Evolutionary conservation across 805 yeast species (phyloP).

Genomic region (Lipomyces starkeyi): DNA sequence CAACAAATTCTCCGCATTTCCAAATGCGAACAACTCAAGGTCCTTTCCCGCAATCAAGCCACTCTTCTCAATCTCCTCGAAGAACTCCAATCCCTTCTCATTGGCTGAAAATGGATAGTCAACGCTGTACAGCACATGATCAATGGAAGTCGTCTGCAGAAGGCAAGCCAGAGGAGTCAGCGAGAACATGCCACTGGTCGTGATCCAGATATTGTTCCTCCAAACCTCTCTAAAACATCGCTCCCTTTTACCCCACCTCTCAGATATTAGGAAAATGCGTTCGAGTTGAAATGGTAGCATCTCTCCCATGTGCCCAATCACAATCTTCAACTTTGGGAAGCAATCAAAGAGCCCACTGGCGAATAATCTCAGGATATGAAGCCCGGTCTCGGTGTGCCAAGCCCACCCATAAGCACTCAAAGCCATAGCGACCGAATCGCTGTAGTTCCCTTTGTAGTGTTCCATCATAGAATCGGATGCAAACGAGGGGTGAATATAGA

Average conservation of each 20-base stretch:
- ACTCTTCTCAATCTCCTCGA: constrained; percentile 11
- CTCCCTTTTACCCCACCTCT: constrained; percentile 7
- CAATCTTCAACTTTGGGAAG: constrained; percentile 16
- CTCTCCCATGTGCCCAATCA: constrained; percentile 18
- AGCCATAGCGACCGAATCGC: constrained; percentile 16
- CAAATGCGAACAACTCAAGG: constrained; percentile 11
- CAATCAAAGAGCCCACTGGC: constrained; percentile 19
- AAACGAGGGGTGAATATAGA: constrained; percentile 17
- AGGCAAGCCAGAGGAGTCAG: constrained; percentile 19
- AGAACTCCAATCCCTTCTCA: constrained; percentile 6
- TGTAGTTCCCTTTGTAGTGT: constrained; percentile 9
- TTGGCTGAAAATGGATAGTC: constrained; percentile 15
- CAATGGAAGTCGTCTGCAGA: constrained; percentile 14
- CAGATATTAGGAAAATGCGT: constrained; percentile 8
- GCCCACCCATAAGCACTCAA: constrained; percentile 17
- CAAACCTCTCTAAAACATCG: constrained; percentile 13
- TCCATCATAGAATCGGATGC: constrained; percentile 13
- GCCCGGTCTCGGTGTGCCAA: constrained; percentile 18
- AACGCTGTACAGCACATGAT: constrained; percentile 15
- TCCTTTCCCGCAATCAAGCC: constrained; percentile 7
- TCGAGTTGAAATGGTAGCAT: constrained; percentile 11
- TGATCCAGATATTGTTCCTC: constrained; percentile 14
- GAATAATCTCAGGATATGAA: constrained; percentile 4
- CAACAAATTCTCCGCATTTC: constrained; percentile 11
- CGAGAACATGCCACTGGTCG: constrained; percentile 16